These are phyloP conservation scores for Pilasporangium apinafurcum DNA, from an alignment of 352 stramenopile species.

Conservation along the genomic window DNA sequence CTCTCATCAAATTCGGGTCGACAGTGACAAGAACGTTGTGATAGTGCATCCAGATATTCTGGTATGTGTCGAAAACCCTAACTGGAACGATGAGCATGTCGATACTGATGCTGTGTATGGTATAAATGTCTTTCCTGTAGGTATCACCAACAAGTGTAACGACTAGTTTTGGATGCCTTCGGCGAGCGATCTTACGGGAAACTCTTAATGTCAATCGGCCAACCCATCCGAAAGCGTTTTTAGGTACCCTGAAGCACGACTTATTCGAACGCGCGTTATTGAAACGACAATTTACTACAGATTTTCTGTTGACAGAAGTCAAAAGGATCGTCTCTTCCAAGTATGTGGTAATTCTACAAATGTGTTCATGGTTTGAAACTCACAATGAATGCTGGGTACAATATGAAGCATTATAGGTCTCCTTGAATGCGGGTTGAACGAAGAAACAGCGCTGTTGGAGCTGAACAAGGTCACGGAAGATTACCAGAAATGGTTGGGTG, in stretches of 20 bases:
- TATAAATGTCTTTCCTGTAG: slow-evolving; percentile 12
- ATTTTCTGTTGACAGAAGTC: slow-evolving; percentile 32
- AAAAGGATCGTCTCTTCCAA: slow-evolving; percentile 48
- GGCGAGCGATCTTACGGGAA: slow-evolving; percentile 59
- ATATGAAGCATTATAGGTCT: slow-evolving; percentile 50
- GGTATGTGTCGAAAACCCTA: slow-evolving; percentile 17
- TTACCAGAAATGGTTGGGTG: slow-evolving; percentile 44
- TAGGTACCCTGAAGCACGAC: slow-evolving; percentile 82
- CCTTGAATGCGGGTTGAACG: slow-evolving; percentile 55
- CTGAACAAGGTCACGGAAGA: slow-evolving; percentile 48
- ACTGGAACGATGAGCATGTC: not conserved
- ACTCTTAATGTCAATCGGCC: slow-evolving; percentile 50
- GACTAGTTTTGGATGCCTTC: slow-evolving; percentile 66
- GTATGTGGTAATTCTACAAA: slow-evolving; percentile 24
- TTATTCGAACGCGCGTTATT: slow-evolving; percentile 63
- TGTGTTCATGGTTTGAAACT: too few species aligned
- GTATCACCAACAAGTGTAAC: slow-evolving; percentile 79
- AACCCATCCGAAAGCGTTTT: slow-evolving; percentile 53
- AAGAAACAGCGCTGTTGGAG: slow-evolving; percentile 49
- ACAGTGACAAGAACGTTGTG: slow-evolving; percentile 56
- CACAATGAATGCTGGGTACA: slow-evolving; percentile 5
- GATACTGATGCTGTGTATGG: not conserved
- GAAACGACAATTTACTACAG: slow-evolving; percentile 16
- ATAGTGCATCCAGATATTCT: slow-evolving; percentile 74
- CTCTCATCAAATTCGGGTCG: slow-evolving; percentile 23